A percentile compares a stretch with the other conserved stretches of the same genome.
phyloP scores from a whole-genome alignment of 345 rosid species.

The Cardamine occulta region DNA sequence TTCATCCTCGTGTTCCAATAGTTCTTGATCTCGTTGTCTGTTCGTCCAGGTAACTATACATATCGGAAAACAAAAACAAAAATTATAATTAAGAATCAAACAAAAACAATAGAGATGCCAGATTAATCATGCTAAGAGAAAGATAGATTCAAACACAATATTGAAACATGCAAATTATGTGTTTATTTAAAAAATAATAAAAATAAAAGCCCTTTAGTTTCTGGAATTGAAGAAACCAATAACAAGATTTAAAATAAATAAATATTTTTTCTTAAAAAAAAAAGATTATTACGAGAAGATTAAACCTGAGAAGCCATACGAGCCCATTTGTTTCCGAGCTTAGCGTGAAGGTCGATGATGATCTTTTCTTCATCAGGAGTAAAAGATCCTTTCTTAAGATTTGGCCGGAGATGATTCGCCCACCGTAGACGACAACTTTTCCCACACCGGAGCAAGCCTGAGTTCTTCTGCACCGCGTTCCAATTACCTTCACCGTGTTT shows the following conservation, averaged over 20 bases:
- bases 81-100: not conserved
- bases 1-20: constrained; percentile 88
- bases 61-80: not conserved
- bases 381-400: constrained; percentile 78
- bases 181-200: constrained; percentile 11
- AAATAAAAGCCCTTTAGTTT: not conserved
- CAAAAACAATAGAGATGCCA: not conserved
- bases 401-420: constrained; percentile 90
- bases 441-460: constrained; percentile 79
- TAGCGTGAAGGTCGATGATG: constrained; percentile 81
- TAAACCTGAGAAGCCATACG: constrained; percentile 91
- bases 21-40: constrained; percentile 91
- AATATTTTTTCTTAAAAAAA: not conserved
- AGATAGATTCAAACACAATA: constrained; percentile 24
- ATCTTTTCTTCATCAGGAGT: constrained; percentile 68
- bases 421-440: constrained; percentile 91
- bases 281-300: not conserved
- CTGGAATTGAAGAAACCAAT: constrained; percentile 24
- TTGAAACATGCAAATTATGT: constrained; percentile 29
- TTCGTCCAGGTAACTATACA: constrained; percentile 77
- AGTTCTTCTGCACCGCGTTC: constrained; percentile 76
- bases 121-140: constrained; percentile 25
- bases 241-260: not conserved
- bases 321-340: constrained; percentile 92
- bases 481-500: constrained; percentile 83